Evolutionary conservation across 169 alveolate genomes (phyloP).

Genomic region (Plasmodium adleri): DNA sequence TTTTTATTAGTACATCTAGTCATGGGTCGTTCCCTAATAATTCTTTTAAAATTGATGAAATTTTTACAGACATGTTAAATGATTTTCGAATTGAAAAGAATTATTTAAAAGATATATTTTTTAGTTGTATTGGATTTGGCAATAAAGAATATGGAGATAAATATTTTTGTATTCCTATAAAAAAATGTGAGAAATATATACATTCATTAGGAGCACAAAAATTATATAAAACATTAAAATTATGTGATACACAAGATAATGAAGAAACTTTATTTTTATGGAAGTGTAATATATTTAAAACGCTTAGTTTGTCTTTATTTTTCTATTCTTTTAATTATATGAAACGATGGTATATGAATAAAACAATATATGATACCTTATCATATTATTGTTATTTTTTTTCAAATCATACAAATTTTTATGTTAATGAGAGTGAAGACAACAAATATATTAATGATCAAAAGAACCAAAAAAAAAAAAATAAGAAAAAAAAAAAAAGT

Average conservation of each 20-base stretch:
- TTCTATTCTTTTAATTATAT: constrained; percentile 27
- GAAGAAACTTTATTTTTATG: constrained; percentile 8
- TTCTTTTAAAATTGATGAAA: constrained; percentile 44
- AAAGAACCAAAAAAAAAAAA: background rate
- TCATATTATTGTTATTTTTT: constrained; percentile 49
- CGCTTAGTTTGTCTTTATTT: constrained; percentile 30
- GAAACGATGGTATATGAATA: background rate
- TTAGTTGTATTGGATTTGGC: constrained; percentile 68
- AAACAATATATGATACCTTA: constrained; percentile 10
- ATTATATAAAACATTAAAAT: constrained; percentile 28
- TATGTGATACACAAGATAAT: constrained; percentile 52
- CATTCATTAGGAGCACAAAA: constrained; percentile 37
- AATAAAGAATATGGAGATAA: constrained; percentile 52
- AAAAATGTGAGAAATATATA: constrained; percentile 42
- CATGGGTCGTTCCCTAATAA: constrained; percentile 55
- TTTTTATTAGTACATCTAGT: constrained; percentile 66
- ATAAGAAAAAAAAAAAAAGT: background rate
- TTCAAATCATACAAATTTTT: background rate
- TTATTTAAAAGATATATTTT: constrained; percentile 56
- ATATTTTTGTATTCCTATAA: constrained; percentile 65
- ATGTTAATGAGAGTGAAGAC: background rate
- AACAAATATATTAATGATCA: background rate
- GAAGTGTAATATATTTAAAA: constrained; percentile 59
- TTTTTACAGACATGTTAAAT: constrained; percentile 23
- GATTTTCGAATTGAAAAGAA: constrained; percentile 40